Conservation (phyloP, 768 basidiomycete genomes). For the Punctularia strigosozonata region DNA sequence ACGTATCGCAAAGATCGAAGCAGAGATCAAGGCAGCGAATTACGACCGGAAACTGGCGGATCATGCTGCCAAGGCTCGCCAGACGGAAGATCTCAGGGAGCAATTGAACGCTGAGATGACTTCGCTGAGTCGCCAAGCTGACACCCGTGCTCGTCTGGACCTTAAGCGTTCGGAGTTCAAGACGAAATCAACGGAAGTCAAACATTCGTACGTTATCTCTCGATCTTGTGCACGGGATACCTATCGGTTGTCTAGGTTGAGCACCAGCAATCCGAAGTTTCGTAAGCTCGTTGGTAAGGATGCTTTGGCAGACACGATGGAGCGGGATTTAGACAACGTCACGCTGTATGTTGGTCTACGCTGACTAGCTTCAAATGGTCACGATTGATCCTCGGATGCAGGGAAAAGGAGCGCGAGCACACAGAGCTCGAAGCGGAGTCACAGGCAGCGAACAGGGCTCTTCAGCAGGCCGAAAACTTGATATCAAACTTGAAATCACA, state of each 20-base stretch:
- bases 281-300: slow-evolving; percentile 53
- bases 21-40: slow-evolving; percentile 44
- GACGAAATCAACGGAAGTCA: slow-evolving; percentile 52
- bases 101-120: slow-evolving; percentile 59
- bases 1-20: slow-evolving; percentile 47
- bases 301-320: slow-evolving; percentile 53
- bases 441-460: slow-evolving; percentile 33
- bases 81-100: slow-evolving; percentile 61
- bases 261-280: slow-evolving; percentile 47
- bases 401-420: slow-evolving; percentile 59
- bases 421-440: slow-evolving; percentile 31
- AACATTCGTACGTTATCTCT: slow-evolving; percentile 49
- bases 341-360: slow-evolving; percentile 32
- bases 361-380: background rate
- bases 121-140: slow-evolving; percentile 64
- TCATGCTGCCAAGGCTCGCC: slow-evolving; percentile 37
- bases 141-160: slow-evolving; percentile 67
- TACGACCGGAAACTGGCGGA: slow-evolving; percentile 55
- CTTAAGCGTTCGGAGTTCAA: slow-evolving; percentile 60
- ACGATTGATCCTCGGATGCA: slow-evolving; percentile 19
- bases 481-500: slow-evolving; percentile 49
- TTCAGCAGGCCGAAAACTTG: slow-evolving; percentile 55
- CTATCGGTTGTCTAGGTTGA: slow-evolving; percentile 48
- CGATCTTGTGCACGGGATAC: too few relatives aligned
- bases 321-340: slow-evolving; percentile 53